phyloP scores from a whole-genome alignment of 805 yeast species.

The Hermanozyma aechmeae region DNA sequence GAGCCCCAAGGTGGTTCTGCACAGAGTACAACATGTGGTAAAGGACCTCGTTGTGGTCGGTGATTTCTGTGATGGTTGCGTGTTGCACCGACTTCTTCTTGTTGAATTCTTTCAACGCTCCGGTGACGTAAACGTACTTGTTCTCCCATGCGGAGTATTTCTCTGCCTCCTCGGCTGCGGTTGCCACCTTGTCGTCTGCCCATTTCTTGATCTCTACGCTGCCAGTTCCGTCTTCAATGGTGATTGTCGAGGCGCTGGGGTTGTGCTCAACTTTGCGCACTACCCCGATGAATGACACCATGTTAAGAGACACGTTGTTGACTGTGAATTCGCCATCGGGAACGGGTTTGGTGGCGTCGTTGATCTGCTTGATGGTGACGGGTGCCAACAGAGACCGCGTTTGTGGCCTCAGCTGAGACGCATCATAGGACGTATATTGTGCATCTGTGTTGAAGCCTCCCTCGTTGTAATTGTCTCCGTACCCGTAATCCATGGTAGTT shows the following conservation, averaged over 20 bases:
- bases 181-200: conserved; percentile 27
- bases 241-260: conserved; percentile 45
- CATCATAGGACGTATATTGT: conserved; percentile 3
- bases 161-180: conserved; percentile 21
- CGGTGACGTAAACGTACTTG: conserved; percentile 50
- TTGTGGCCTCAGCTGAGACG: conserved; percentile 8
- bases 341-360: conserved; percentile 48
- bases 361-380: conserved; percentile 65
- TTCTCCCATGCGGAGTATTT: conserved; percentile 33
- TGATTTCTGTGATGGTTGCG: conserved; percentile 47
- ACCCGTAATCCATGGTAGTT: not conserved
- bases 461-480: conserved; percentile 7
- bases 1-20: conserved; percentile 44
- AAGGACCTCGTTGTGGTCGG: conserved; percentile 58
- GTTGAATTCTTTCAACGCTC: conserved; percentile 44
- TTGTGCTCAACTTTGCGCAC: conserved; percentile 55
- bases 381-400: conserved; percentile 32
- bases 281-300: conserved; percentile 60
- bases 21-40: conserved; percentile 63
- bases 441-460: conserved; percentile 11
- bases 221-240: conserved; percentile 73
- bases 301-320: conserved; percentile 50
- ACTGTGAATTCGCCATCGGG: conserved; percentile 62
- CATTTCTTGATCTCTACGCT: conserved; percentile 52
- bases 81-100: conserved; percentile 58